Evolutionary conservation across 192 early-diverging fungal species (phyloP).

Genomic region (Mortierella hygrophila): DNA sequence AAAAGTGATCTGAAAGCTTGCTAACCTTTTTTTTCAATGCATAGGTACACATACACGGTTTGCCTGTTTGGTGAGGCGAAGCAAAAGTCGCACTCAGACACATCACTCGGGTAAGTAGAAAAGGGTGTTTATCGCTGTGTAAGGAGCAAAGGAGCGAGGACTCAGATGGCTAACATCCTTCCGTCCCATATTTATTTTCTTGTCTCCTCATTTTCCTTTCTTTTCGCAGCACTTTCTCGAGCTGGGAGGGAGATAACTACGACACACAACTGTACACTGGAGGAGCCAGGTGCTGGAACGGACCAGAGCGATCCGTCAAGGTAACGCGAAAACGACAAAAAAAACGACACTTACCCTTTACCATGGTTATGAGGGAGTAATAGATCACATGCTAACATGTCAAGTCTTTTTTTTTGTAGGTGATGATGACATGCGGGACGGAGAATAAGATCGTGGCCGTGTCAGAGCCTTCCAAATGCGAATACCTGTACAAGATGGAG

Average conservation of each 20-base stretch:
- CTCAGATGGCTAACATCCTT: background rate
- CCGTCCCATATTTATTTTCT: background rate
- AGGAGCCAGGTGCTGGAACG: conserved; percentile 96
- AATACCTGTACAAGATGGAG: conserved; percentile 84
- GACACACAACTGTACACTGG: conserved; percentile 74
- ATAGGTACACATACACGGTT: conserved; percentile 72
- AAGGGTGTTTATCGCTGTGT: background rate
- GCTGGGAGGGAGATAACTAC: conserved; percentile 69
- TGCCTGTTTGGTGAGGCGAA: conserved; percentile 84
- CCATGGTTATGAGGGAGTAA: too few relatives aligned
- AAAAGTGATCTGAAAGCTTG: too few relatives aligned
- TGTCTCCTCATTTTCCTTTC: conserved; percentile 3
- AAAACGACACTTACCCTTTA: background rate
- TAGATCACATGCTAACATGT: background rate
- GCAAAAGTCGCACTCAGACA: conserved; percentile 84
- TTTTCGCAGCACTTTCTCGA: conserved; percentile 57
- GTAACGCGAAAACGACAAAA: conserved; percentile 40
- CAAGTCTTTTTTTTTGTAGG: conserved; percentile 8
- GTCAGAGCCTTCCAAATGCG: conserved; percentile 93
- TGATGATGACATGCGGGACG: conserved; percentile 71
- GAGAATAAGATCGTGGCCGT: conserved; percentile 79
- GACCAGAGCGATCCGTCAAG: conserved; percentile 85
- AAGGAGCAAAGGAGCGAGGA: background rate
- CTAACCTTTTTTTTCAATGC: background rate
- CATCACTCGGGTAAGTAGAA: conserved; percentile 65